Conservation (phyloP, 2,329 filamentous ascomycete genomes). For the Talaromyces sp. region DNA sequence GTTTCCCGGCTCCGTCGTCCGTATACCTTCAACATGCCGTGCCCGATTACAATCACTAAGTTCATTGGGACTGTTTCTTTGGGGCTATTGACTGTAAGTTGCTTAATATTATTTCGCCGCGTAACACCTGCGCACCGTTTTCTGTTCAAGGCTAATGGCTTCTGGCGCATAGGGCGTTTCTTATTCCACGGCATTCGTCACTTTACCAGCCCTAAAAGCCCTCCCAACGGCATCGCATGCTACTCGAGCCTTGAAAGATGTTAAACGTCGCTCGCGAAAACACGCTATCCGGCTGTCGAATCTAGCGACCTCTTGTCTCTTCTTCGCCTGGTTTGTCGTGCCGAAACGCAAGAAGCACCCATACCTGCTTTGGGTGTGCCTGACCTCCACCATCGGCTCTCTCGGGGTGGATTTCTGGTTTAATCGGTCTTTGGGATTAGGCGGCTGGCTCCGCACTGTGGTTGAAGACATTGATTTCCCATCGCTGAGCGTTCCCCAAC, state of each 20-base stretch:
- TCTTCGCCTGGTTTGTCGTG: slow-evolving; percentile 73
- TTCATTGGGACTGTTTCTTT: slow-evolving; percentile 89
- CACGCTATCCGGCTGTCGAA: slow-evolving; percentile 65
- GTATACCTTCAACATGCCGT: slow-evolving; percentile 53
- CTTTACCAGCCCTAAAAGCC: slow-evolving; percentile 73
- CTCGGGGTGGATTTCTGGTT: slow-evolving; percentile 65
- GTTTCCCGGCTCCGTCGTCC: not conserved
- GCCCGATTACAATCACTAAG: slow-evolving; percentile 73
- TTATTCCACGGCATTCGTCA: slow-evolving; percentile 73
- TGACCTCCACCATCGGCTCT: slow-evolving; percentile 50
- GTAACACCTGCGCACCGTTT: not conserved
- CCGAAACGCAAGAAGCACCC: slow-evolving; percentile 74
- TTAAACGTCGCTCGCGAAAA: slow-evolving; percentile 59
- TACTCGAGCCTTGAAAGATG: slow-evolving; percentile 64
- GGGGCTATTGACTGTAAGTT: slow-evolving; percentile 73
- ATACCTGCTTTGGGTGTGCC: slow-evolving; percentile 80
- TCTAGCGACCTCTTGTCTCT: slow-evolving; percentile 66
- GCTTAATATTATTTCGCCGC: slow-evolving; percentile 28
- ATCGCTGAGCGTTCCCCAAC: slow-evolving; percentile 15
- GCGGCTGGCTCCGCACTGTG: slow-evolving; percentile 26
- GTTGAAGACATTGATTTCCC: slow-evolving; percentile 41
- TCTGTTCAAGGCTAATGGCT: not conserved
- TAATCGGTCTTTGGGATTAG: slow-evolving; percentile 58
- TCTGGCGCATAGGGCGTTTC: slow-evolving; percentile 67
- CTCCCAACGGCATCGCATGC: slow-evolving; percentile 72